Evolutionary conservation across 805 yeast species (phyloP), one percentile per base, ranked within the genome.

Genomic region (Ogataea nakhonphanomensis): DNA sequence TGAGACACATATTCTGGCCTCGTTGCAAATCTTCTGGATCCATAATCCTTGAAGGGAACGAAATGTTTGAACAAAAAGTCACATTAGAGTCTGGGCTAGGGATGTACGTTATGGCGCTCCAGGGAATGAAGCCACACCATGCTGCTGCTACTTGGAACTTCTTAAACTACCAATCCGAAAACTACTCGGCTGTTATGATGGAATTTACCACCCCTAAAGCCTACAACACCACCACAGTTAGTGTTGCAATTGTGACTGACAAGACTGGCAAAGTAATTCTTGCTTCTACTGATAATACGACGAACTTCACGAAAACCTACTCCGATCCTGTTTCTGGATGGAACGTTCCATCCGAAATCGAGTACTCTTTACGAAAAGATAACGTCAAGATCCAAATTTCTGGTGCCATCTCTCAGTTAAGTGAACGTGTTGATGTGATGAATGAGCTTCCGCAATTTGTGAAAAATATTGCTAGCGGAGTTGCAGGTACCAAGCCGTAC

Each of bases 51-150:
- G 65, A 64, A 45, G 49, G 56, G 25, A 53, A 43, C 41, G 54
- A 51, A 45, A 38, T 45, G 21, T 35, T 47, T 15, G 48, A 49
- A 9, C 49, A 45, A 8, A 27, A 22, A 2, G 33, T 57, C 20
- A 41, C 40, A 9, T 59, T 76, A 37, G 37, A 45, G 11, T 60
- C 70, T 30, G 79, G 78, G 27, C 61, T 56, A 40, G 65, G 88
- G 35, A 84, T 93, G 95, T 90, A 80, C 59, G 96, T 91, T 39
- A 82, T 86, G 91, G 99, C 99, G 6, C 69, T 88, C 52, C 99
- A 93, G 70, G 98, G 98, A 46, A 90, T 93, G 98, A 93, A 93
- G 65, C 99, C 99, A 7, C 97, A 93, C 65, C 99, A 93, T 66
- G 96, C 97, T 25, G 99, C 99, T 41, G 87, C 95, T 46, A 67